phyloP scores from a whole-genome alignment of 2,329 filamentous ascomycete genomes.

The Ceratocystis cubensis region DNA sequence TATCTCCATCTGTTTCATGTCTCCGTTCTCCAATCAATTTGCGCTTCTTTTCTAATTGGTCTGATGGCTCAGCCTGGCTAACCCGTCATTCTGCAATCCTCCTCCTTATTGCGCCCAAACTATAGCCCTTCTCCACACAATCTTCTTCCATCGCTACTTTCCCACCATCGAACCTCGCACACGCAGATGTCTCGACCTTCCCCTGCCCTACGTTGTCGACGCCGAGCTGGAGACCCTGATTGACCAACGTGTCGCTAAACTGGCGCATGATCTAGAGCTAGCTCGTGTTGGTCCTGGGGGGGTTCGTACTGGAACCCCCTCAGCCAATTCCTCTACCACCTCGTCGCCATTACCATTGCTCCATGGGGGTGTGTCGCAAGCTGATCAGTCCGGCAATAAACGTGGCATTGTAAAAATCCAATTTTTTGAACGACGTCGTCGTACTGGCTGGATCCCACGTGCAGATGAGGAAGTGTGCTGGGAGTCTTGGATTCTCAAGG shows the following conservation, averaged over 20 bases:
- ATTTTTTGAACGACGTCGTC: constrained; percentile 86
- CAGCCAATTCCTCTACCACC: background rate
- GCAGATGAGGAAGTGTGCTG: constrained; percentile 91
- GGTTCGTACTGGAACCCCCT: constrained; percentile 24
- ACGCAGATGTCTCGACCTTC: constrained; percentile 80
- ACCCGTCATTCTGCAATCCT: constrained; percentile 18
- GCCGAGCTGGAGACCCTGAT: constrained; percentile 87
- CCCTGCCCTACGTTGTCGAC: constrained; percentile 78
- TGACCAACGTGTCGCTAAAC: constrained; percentile 67
- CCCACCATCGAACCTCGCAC: constrained; percentile 69
- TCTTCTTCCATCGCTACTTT: constrained; percentile 98
- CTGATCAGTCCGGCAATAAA: constrained; percentile 38
- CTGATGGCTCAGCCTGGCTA: constrained; percentile 5
- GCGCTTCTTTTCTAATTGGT: constrained; percentile 18
- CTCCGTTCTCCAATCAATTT: constrained; percentile 11
- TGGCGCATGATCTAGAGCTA: constrained; percentile 29
- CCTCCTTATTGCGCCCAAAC: constrained; percentile 11
- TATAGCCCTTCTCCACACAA: constrained; percentile 80
- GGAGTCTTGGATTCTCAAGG: constrained; percentile 90
- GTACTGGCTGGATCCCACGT: constrained; percentile 66
- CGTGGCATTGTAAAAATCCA: constrained; percentile 73
- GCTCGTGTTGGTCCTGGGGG: background rate
- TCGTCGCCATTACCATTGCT: constrained; percentile 15
- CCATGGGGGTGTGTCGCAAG: constrained; percentile 13
- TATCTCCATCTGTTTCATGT: background rate